Evolutionary conservation across 768 basidiomycete species (phyloP).

Genomic region (Kwoniella pini): DNA sequence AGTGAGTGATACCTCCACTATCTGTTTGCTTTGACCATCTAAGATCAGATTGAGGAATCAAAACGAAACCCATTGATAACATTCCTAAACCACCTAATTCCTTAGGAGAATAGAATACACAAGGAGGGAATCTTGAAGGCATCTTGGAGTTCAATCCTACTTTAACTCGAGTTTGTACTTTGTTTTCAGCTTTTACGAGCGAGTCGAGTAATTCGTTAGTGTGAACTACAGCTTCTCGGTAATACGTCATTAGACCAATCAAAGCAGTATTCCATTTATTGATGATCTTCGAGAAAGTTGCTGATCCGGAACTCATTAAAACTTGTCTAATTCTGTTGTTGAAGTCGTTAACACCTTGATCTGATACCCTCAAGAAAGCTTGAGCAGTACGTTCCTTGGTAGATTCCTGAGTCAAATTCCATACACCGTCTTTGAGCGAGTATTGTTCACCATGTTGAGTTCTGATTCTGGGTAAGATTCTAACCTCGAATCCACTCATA

Average conservation of each 20-base stretch:
- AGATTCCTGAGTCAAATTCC: conserved; percentile 96
- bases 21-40: conserved; percentile 99
- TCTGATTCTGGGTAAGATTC: conserved; percentile 93
- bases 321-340: conserved; percentile 92
- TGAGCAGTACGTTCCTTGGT: conserved; percentile 97
- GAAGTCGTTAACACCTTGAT: conserved; percentile 96
- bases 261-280: conserved; percentile 49
- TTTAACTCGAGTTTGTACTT: conserved; percentile 99
- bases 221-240: conserved; percentile 95
- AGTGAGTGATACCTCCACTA: conserved; percentile 94
- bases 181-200: conserved; percentile 98
- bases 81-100: conserved; percentile 97
- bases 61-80: conserved; percentile 98
- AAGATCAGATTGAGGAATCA: conserved; percentile 96
- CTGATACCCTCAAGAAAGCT: conserved; percentile 95
- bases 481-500: conserved; percentile 98
- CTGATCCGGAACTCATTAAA: conserved; percentile 96
- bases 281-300: conserved; percentile 98
- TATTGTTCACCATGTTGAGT: conserved; percentile 96
- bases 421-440: conserved; percentile 91
- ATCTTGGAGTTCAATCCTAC: conserved; percentile 99
- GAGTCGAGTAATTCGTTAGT: conserved; percentile 94
- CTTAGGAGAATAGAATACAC: conserved; percentile 90
- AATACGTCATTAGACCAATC: conserved; percentile 81
- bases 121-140: conserved; percentile 97